Conservation (phyloP, 2,329 filamentous ascomycete species). For the Aspergillus calidoustus region DNA sequence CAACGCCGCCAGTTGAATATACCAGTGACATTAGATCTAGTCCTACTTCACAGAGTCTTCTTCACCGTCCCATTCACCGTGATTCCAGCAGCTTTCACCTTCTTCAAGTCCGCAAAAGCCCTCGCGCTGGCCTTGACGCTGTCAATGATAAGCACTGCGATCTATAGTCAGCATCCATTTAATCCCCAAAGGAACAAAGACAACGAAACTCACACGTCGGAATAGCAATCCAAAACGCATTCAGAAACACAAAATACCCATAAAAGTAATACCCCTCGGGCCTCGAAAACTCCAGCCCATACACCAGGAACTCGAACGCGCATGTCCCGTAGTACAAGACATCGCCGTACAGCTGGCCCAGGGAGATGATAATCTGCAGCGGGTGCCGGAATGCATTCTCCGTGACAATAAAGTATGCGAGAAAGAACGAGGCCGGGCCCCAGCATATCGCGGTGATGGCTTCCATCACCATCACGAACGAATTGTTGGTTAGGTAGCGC, state of each 20-base stretch:
- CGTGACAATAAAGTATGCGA: conserved; percentile 54
- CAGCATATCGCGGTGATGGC: conserved; percentile 64
- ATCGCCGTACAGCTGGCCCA: conserved; percentile 65
- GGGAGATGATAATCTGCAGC: conserved; percentile 59
- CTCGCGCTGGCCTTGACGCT: neutral
- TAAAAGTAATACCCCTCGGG: conserved; percentile 65
- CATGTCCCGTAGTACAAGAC: conserved; percentile 63
- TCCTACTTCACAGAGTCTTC: neutral
- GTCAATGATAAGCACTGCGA: conserved; percentile 1
- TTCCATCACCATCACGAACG: conserved; percentile 81
- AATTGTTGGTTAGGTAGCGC: conserved; percentile 74
- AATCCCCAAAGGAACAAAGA: neutral
- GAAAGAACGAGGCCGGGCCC: conserved; percentile 55
- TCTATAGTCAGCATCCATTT: neutral
- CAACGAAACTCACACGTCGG: conserved; percentile 15
- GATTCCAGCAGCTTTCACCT: neutral
- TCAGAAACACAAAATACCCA: conserved; percentile 65
- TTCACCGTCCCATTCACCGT: neutral
- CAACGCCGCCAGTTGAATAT: neutral
- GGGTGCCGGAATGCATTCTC: conserved; percentile 55
- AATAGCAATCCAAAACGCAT: conserved; percentile 36
- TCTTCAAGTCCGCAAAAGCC: conserved; percentile 9
- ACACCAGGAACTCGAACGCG: conserved; percentile 47
- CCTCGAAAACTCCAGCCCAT: conserved; percentile 57
- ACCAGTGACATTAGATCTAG: no score